Evolutionary conservation across 768 basidiomycete genomes (phyloP).

Genomic region (Leccinum subgranulosum): DNA sequence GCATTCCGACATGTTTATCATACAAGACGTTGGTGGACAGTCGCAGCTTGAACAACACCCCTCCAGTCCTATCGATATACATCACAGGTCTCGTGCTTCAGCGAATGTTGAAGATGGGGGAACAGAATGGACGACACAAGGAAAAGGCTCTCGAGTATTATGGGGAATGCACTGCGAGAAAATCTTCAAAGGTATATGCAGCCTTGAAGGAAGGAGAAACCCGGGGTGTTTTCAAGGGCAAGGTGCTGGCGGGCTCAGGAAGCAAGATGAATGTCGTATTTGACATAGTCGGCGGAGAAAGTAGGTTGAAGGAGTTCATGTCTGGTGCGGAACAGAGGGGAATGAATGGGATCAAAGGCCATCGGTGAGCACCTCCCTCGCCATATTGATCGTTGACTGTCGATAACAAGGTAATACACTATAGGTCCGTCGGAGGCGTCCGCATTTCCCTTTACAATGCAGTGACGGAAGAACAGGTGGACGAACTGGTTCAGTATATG

Average conservation of each 20-base stretch:
- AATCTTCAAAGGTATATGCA: slow-evolving; percentile 74
- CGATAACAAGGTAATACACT: neutral
- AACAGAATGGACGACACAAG: slow-evolving; percentile 11
- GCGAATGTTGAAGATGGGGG: slow-evolving; percentile 46
- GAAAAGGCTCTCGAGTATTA: slow-evolving; percentile 67
- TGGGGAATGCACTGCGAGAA: slow-evolving; percentile 62
- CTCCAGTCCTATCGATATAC: slow-evolving; percentile 88
- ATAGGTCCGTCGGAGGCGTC: slow-evolving; percentile 64
- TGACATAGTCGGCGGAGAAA: slow-evolving; percentile 70
- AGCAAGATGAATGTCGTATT: slow-evolving; percentile 99
- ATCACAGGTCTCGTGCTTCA: slow-evolving; percentile 82
- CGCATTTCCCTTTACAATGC: slow-evolving; percentile 90
- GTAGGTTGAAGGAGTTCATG: slow-evolving; percentile 70
- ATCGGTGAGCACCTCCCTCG: slow-evolving; percentile 58
- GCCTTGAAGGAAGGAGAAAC: slow-evolving; percentile 68
- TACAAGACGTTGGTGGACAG: slow-evolving; percentile 82
- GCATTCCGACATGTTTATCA: slow-evolving; percentile 74
- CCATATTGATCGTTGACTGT: neutral
- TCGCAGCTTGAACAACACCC: slow-evolving; percentile 87
- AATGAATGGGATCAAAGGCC: slow-evolving; percentile 88
- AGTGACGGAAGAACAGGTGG: slow-evolving; percentile 70
- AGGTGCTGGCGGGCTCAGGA: slow-evolving; percentile 70
- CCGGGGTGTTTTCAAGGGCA: slow-evolving; percentile 64
- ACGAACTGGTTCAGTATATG: slow-evolving; percentile 58
- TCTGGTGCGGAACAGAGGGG: slow-evolving; percentile 74